phyloP scores from a whole-genome alignment of 306 rosid genomes.

The Cercis canadensis region DNA sequence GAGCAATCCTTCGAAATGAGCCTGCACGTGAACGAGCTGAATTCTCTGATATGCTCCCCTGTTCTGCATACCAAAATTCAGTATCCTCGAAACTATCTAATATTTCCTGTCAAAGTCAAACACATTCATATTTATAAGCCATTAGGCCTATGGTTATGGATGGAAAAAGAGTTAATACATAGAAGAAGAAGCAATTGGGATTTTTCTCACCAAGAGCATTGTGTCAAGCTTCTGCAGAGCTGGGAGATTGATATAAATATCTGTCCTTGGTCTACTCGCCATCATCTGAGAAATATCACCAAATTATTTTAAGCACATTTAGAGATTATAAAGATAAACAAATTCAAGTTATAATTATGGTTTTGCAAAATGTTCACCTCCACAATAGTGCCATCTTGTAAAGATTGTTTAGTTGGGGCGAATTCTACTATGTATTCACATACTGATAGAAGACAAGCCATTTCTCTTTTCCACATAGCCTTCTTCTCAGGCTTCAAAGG shows the following conservation, averaged over 20 bases:
- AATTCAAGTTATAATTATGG: conserved; percentile 19
- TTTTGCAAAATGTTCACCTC: conserved; percentile 59
- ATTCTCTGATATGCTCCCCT: conserved; percentile 79
- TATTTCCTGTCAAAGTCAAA: conserved; percentile 63
- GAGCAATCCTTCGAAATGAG: conserved; percentile 75
- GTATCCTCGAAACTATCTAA: conserved; percentile 78
- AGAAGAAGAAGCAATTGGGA: conserved; percentile 17
- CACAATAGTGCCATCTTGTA: conserved; percentile 70
- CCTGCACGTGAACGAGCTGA: conserved; percentile 60
- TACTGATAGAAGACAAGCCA: conserved; percentile 85
- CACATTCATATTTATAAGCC: conserved; percentile 6
- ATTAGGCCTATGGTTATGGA: conserved; percentile 11
- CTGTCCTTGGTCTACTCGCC: conserved; percentile 81
- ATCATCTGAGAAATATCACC: conserved; percentile 62
- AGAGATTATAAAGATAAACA: background rate
- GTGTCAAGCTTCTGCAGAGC: conserved; percentile 90
- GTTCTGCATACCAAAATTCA: conserved; percentile 91
- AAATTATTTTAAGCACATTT: conserved; percentile 18
- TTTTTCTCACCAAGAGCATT: conserved; percentile 79
- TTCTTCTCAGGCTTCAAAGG: conserved; percentile 87
- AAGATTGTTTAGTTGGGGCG: conserved; percentile 66
- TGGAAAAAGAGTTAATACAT: conserved; percentile 2
- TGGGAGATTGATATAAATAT: conserved; percentile 86
- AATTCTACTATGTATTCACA: conserved; percentile 96
- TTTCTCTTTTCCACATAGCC: conserved; percentile 96